Conservation (phyloP, 169 alveolate genomes). For the Cyclospora cayetanensis region DNA sequence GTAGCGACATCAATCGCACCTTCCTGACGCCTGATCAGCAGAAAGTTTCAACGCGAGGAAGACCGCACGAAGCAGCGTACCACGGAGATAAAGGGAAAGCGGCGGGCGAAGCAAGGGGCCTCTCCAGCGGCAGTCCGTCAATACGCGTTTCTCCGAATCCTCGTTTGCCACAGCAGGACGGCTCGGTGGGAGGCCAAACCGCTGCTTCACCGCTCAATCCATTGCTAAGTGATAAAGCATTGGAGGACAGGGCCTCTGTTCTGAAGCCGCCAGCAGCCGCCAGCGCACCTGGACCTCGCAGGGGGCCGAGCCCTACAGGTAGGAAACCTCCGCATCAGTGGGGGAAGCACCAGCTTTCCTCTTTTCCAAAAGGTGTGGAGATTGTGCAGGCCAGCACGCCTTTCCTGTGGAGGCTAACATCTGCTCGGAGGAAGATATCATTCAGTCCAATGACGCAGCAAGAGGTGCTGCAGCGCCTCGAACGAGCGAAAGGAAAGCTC, state of each 20-base stretch:
- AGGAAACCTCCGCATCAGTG: not conserved
- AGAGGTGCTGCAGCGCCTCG: constrained; percentile 68
- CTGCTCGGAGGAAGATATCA: constrained; percentile 61
- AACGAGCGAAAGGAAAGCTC: constrained; percentile 63
- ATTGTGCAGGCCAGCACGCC: constrained; percentile 66
- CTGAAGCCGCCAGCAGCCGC: not conserved
- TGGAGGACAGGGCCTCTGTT: not conserved
- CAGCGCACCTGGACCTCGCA: too few relatives aligned
- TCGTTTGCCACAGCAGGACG: not conserved
- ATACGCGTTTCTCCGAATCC: too few relatives aligned
- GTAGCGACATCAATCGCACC: too few relatives aligned
- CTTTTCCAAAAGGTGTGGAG: constrained; percentile 50
- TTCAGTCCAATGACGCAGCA: constrained; percentile 63
- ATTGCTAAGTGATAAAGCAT: not conserved
- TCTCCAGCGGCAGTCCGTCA: too few relatives aligned
- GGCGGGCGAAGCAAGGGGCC: too few relatives aligned
- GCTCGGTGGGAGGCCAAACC: not conserved
- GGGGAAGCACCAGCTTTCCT: constrained; percentile 25
- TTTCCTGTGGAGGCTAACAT: constrained; percentile 58
- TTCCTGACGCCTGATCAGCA: too few relatives aligned
- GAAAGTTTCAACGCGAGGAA: too few relatives aligned
- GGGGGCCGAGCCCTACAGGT: too few relatives aligned
- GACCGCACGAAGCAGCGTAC: too few relatives aligned
- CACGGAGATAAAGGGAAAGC: too few relatives aligned
- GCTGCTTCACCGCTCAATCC: too few relatives aligned